Evolutionary conservation across 306 rosid species (phyloP), one percentile per base, ranked within the genome.

Genomic region (Acmispon strigosus): DNA sequence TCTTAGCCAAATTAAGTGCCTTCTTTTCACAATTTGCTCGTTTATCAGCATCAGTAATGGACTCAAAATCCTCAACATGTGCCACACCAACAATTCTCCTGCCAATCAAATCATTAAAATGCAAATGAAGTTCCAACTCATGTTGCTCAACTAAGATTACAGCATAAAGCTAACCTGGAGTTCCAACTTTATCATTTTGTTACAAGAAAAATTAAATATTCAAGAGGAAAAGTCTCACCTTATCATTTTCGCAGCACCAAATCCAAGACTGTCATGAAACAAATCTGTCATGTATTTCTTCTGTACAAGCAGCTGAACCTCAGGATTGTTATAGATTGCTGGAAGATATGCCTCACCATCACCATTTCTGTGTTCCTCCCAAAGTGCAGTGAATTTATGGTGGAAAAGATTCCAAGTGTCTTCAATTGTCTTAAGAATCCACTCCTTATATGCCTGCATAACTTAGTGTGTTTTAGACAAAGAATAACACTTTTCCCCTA

Each of bases 21-120:
- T 76, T 83, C 0, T 74, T 74, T 80, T 89, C 97, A 24, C 96
- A 84, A 10, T 52, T 68, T n/a, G 97, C 99, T 20, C 95, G 80
- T 54, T 82, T 91, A 39, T 74, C 79, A 24, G 81, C 84, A 53
- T 94, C 89, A 17, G 67, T 11, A 48, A 91, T 89, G 27, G 97
- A 87, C 61, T 94, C 98, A 10, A 94, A 82, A 79, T 90, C 97
- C 76, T 89, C 95, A 43, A 94, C 95, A 73, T 94, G 97, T 11
- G 90, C 96, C 72, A 90, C 92, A 15, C 99, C 96, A 62, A 89
- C 95, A 24, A 94, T 89, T 73, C 98, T 84, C 96, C 97, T 93
- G 84, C 22, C 36, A 72, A 66, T 63, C 60, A 56, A 29, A 68
- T 61, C n/a, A 50, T 62, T 24, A 32, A 54, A 56, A 51, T 19